Percentiles rank a stretch among this genome's conserved stretches.
These are phyloP conservation scores for Clausena lansium DNA, from an alignment of 345 rosid species.

Conservation along the genomic window DNA sequence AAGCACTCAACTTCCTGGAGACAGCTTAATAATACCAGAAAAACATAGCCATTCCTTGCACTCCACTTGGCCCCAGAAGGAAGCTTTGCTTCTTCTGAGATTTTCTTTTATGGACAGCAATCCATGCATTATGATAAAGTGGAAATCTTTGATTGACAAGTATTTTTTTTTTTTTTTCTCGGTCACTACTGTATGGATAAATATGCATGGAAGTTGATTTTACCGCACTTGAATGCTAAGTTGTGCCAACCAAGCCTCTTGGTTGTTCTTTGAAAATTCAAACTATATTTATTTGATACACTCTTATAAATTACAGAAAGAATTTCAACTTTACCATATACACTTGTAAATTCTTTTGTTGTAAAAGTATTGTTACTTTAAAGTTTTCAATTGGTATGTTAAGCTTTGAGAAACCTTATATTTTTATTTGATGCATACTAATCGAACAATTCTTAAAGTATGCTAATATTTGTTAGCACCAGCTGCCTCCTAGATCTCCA, in stretches of 20 bases:
- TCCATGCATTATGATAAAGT: no score
- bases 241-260: background rate
- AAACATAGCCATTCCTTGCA: no score
- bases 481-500: background rate
- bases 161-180: no score
- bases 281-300: background rate
- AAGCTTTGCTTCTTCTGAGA: no score
- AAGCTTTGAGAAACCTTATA: background rate
- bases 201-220: background rate
- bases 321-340: background rate
- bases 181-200: background rate
- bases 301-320: background rate
- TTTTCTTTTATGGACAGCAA: no score
- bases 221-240: background rate
- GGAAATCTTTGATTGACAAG: no score
- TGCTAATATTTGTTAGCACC: background rate
- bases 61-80: no score
- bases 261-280: background rate
- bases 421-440: background rate
- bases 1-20: no score
- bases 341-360: background rate
- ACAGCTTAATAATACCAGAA: no score
- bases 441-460: background rate
- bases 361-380: background rate
- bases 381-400: background rate